Base-by-base conservation (phyloP, 2,329 filamentous ascomycete species). In the Penicillium crustosum region DNA sequence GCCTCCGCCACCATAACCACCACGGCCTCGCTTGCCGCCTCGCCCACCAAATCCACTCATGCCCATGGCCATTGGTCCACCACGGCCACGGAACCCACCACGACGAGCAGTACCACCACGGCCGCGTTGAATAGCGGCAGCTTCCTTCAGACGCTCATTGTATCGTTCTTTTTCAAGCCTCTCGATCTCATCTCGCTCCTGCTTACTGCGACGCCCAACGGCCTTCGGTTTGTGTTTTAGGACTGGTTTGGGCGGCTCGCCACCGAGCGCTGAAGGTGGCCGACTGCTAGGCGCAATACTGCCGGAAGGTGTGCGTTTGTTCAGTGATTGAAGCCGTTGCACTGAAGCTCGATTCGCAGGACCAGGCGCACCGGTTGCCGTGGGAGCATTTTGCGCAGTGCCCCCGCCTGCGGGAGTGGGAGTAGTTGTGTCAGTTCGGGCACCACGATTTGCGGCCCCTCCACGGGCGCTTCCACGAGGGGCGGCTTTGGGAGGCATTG, bases 141-240 rank as follows among this genome's bases (percentile, higher is more conserved):
- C 76, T 60, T 77, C 77, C 39, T 68, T 70, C 35, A 77, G 58
- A 47, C 76, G 69, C 60, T 77, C 74, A 38, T 69, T 70, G 39
- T 74, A 53, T 25, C 76, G 70, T 63, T 78, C 70, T 47, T 73
- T 73, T 63, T 80, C 78, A 8, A 75, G 64, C 50, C 70, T 73
- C 66, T 78, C 74, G 1, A 75, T 71, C 10, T 73, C 75, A 42
- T 79, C 77, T 59, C 78, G 75, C 63, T 79, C 77, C 57, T 77
- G 76, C 63, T 79, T 78, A 60, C 74, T 78, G 48, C 76, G 74
- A 13, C 78, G 77, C 7, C 61, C 66, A 8, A 75, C 72, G 2
- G 73, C 70, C 49, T 75, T 76, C 5, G 78, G 78, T 60, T 77
- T 72, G 55, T 75, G 78, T 60, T 79, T 79, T 33, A 79, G 63